Percentiles rank a stretch among this genome's conserved stretches.
Conservation (phyloP, 768 basidiomycete species). For the Rhodosporidiobolus sp. region DNA sequence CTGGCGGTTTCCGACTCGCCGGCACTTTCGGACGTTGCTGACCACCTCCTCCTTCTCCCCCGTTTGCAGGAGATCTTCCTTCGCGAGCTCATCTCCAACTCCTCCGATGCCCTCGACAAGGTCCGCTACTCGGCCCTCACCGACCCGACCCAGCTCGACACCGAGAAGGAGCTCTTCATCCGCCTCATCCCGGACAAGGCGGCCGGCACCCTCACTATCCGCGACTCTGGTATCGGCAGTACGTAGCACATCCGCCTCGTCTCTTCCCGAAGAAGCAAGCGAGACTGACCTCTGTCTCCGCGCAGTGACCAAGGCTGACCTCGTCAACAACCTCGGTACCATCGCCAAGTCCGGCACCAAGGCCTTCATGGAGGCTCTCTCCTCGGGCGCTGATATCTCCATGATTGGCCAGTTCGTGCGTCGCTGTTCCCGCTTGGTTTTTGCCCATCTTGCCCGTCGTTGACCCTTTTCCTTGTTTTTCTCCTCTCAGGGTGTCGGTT, state of each 20-base stretch:
- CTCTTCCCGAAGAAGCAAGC: background rate
- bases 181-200: conserved; percentile 94
- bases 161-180: conserved; percentile 88
- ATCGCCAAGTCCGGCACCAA: conserved; percentile 58
- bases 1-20: background rate
- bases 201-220: conserved; percentile 82
- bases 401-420: conserved; percentile 43
- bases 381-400: conserved; percentile 56
- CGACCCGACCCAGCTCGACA: conserved; percentile 81
- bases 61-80: conserved; percentile 68
- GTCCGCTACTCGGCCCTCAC: conserved; percentile 95
- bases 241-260: background rate
- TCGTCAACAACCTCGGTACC: conserved; percentile 82
- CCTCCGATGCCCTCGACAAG: conserved; percentile 98
- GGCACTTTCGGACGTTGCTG: background rate
- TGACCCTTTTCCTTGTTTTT: conserved; percentile 59
- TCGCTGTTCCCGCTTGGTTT: background rate
- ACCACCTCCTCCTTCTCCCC: background rate
- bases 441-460: background rate
- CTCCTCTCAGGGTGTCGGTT: conserved; percentile 86
- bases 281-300: background rate
- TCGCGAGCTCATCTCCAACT: conserved; percentile 94
- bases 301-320: conserved; percentile 92
- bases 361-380: conserved; percentile 99
- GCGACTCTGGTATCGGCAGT: conserved; percentile 91